Conservation (phyloP, 169 alveolate genomes). For the Plasmodium gaboni region DNA sequence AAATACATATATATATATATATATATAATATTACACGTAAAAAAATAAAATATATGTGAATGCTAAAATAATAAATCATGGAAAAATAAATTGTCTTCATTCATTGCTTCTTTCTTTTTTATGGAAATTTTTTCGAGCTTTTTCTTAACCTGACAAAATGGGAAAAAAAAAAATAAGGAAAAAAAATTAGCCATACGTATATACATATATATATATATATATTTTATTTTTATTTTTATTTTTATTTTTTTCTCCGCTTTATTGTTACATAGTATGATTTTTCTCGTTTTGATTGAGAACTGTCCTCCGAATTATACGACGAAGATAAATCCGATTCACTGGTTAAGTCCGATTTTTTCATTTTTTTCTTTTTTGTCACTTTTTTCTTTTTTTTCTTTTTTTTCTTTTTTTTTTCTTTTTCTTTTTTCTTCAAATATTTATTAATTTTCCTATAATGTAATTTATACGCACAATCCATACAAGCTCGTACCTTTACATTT, state of each 20-base stretch:
- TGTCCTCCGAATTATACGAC: background rate
- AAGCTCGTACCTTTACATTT: slow-evolving; percentile 49
- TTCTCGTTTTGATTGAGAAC: background rate
- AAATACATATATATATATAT: background rate
- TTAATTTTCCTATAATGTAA: slow-evolving; percentile 51
- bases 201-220: background rate
- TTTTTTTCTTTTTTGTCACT: background rate
- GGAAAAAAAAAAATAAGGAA: background rate
- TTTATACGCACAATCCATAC: slow-evolving; percentile 70
- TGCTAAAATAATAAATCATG: slow-evolving; percentile 25
- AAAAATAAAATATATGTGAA: background rate
- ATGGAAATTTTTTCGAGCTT: slow-evolving; percentile 37
- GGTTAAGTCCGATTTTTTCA: background rate
- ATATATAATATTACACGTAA: background rate
- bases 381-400: background rate
- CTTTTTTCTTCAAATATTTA: slow-evolving; percentile 44
- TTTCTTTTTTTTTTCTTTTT: slow-evolving; percentile 15
- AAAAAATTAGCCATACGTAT: background rate
- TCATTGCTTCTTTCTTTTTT: slow-evolving; percentile 18
- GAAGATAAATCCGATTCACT: slow-evolving; percentile 19
- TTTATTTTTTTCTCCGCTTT: background rate
- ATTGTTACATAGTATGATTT: slow-evolving; percentile 20
- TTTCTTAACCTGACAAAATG: slow-evolving; percentile 17
- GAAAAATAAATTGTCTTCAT: slow-evolving; percentile 17
- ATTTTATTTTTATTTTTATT: background rate